A percentile compares a stretch with the other conserved stretches of the same genome.
phyloP scores from a whole-genome alignment of 1,284 basidiomycete genomes.

The Ceraceosorus bombacis region DNA sequence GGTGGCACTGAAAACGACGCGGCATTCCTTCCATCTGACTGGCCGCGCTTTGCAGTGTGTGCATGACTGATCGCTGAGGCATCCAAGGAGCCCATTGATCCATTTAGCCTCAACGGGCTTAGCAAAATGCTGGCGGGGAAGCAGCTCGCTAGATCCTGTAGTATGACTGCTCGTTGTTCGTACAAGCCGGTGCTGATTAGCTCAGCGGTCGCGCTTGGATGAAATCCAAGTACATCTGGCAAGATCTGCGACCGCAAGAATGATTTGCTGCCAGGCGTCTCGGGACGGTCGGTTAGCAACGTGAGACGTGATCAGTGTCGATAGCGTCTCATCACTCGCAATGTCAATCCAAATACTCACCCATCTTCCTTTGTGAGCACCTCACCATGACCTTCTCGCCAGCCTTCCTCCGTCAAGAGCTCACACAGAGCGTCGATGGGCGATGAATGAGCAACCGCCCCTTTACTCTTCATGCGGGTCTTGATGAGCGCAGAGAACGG shows the following conservation, averaged over 20 bases:
- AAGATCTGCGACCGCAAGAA: constrained; percentile 57
- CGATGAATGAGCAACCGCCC: constrained; percentile 12
- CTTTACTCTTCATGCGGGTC: too few species aligned
- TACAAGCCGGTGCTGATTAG: constrained; percentile 52
- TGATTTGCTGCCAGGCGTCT: constrained; percentile 47
- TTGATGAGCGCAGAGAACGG: too few species aligned
- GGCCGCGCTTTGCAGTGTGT: too few species aligned
- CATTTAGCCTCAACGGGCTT: background rate
- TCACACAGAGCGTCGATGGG: constrained; percentile 52
- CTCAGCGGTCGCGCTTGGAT: constrained; percentile 51
- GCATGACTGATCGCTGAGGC: too few species aligned
- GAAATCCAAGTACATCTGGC: constrained; percentile 66
- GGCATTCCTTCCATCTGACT: too few species aligned
- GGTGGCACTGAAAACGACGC: background rate
- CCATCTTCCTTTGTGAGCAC: constrained; percentile 20
- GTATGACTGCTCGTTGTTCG: constrained; percentile 68
- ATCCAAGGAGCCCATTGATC: too few species aligned
- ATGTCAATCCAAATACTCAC: constrained; percentile 17
- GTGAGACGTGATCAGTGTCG: constrained; percentile 9
- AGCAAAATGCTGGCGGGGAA: constrained; percentile 71
- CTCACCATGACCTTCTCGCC: constrained; percentile 17
- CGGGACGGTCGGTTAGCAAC: constrained; percentile 70
- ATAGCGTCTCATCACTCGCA: background rate
- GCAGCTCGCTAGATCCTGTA: constrained; percentile 97
- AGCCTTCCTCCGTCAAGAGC: constrained; percentile 54